phyloP scores from a whole-genome alignment of 176 grass and related monocot species.

The Triticum dicoccoides region DNA sequence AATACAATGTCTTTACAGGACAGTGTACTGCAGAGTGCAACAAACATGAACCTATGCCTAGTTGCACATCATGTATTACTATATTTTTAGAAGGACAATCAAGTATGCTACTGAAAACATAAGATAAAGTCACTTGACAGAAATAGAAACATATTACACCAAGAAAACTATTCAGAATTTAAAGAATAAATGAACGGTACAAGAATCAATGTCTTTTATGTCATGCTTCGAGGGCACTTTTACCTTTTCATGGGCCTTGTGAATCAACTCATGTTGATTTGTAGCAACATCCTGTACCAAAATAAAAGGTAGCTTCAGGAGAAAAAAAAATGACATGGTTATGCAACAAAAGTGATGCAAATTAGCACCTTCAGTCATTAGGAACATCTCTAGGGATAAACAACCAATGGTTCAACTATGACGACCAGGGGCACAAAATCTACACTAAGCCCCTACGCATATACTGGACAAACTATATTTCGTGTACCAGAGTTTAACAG shows the following conservation, averaged over 20 bases:
- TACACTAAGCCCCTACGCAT: not conserved
- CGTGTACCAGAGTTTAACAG: not conserved
- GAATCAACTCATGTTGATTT: conserved; percentile 53
- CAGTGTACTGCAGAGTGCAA: not conserved
- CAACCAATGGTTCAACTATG: not conserved
- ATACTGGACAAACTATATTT: not conserved
- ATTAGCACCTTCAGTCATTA: conserved; percentile 7
- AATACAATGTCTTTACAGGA: not conserved
- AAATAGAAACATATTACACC: not conserved
- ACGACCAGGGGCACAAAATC: not conserved
- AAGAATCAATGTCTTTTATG: not conserved
- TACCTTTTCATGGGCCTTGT: conserved; percentile 80
- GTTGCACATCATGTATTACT: not conserved
- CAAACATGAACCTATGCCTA: not conserved
- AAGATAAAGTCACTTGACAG: not conserved
- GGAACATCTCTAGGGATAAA: conserved; percentile 8
- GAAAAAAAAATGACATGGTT: not conserved
- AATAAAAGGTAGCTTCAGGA: conserved; percentile 14
- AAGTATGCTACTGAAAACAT: not conserved
- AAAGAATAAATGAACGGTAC: not conserved
- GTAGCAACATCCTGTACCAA: conserved; percentile 42
- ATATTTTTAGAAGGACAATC: not conserved
- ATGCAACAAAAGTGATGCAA: conserved; percentile 1
- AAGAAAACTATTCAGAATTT: not conserved
- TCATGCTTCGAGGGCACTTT: not conserved